A percentile compares a stretch with the other conserved stretches of the same genome.
These are phyloP conservation scores for Corchorus capsularis DNA, from an alignment of 345 rosid genomes.

Conservation along the genomic window DNA sequence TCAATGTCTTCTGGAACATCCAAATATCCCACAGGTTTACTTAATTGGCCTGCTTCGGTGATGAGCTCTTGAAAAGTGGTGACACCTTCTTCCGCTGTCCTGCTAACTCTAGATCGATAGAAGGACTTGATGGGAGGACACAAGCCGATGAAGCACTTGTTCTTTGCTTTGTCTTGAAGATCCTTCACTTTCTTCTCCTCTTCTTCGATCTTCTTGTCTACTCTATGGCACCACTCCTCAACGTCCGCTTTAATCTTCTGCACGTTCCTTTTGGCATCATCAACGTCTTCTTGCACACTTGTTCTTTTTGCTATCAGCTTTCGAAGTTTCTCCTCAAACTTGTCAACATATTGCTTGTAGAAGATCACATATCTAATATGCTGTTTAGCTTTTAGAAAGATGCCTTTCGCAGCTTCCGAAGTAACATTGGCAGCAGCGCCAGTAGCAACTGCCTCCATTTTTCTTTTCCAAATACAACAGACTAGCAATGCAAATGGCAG, in stretches of 20 bases:
- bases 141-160: slow-evolving; percentile 44
- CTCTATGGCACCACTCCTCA: slow-evolving; percentile 74
- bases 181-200: slow-evolving; percentile 68
- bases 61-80: neutral
- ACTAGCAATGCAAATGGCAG: too few species aligned
- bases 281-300: neutral
- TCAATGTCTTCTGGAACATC: neutral
- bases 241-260: slow-evolving; percentile 65
- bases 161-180: slow-evolving; percentile 38
- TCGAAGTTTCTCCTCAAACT: neutral
- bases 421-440: too few species aligned
- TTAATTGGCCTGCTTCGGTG: neutral
- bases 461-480: too few species aligned
- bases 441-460: too few species aligned
- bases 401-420: too few species aligned
- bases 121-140: neutral
- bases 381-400: too few species aligned
- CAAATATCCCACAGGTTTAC: neutral
- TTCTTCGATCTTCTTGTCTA: slow-evolving; percentile 90
- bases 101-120: neutral
- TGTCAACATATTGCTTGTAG: neutral
- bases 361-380: too few species aligned
- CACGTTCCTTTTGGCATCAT: neutral
- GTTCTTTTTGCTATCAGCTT: neutral
- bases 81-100: neutral